Base-by-base conservation (phyloP, 1,284 basidiomycete species). In the Sanghuangporus weigelae region DNA sequence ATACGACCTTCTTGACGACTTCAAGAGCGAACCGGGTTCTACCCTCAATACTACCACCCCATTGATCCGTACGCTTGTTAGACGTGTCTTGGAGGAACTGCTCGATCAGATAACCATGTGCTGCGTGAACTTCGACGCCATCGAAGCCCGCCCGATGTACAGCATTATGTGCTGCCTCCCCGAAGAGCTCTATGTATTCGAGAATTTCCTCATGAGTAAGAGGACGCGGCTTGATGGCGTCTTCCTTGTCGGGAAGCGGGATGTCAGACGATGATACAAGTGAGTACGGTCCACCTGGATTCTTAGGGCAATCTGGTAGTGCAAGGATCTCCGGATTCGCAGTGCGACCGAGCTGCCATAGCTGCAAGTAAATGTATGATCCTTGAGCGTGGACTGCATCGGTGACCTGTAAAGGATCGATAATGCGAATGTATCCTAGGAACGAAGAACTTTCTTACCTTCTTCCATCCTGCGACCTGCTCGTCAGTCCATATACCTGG, bases 301-400 rank as follows among this genome's bases (percentile, higher is more conserved):
- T 72, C 67, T 16, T 69, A 64, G 10, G 63, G 63, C 6, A 78
- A 74, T 6, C 77, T 66, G 0, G 68, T 62, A 1, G 65, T 8
- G 64, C 63, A 7, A 79, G 74, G 4, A 77, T 66, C 0, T 68
- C 63, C 1, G 72, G 69, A 6, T 73, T 63, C 1, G 78, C 77
- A 1, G 74, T 72, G 12, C 81, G 73, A 5, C 81, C 83, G 31
- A 81, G 70, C 0, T 80, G 79, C 82, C 81, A 82, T 0, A 84
- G 71, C 67, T 86, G 83, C 3, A 74, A 35, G 69, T 74, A 81
- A 62, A 85, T 80, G 68, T 69, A 73, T 0, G 76, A 78, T 4
- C 74, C 78, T 57, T 81, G 78, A 1, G 72, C 74, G 67, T 84
- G 83, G 0, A 81, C 78, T 10, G 70, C 74, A 36, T 71, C 72